phyloP scores from a whole-genome alignment of 2,329 filamentous ascomycete species.

The Cladophialophora immunda region DNA sequence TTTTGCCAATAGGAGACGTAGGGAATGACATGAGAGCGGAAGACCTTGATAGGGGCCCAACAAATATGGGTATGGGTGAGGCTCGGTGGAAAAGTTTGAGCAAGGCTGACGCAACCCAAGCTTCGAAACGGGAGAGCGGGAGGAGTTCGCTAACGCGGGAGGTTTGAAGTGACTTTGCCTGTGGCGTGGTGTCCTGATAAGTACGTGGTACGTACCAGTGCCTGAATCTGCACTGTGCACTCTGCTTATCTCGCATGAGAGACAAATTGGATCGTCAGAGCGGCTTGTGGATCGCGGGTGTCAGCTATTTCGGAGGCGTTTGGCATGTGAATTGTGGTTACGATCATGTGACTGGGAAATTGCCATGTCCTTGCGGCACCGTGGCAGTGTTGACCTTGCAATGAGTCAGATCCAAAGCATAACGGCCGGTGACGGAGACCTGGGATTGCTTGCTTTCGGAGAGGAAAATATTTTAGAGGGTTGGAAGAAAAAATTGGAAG shows the following conservation, averaged over 20 bases:
- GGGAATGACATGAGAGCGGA: slow-evolving; percentile 12
- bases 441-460: neutral
- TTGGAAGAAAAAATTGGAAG: neutral
- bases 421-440: neutral
- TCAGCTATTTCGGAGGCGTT: neutral
- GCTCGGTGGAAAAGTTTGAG: slow-evolving; percentile 21
- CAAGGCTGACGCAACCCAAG: slow-evolving; percentile 22
- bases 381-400: neutral
- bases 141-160: neutral
- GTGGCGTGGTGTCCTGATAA: slow-evolving; percentile 22
- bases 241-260: slow-evolving; percentile 23
- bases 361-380: neutral
- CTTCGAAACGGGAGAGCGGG: neutral
- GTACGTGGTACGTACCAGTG: slow-evolving; percentile 9
- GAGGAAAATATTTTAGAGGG: neutral
- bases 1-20: slow-evolving; percentile 9
- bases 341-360: slow-evolving; percentile 3
- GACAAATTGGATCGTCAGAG: slow-evolving; percentile 7
- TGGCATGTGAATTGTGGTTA: slow-evolving; percentile 10
- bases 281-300: slow-evolving; percentile 2
- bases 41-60: slow-evolving; percentile 13
- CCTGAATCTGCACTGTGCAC: slow-evolving; percentile 4
- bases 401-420: neutral
- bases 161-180: slow-evolving; percentile 5
- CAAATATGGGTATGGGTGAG: slow-evolving; percentile 16